phyloP scores from a whole-genome alignment of 441 rosid species.

The Pelargonium fulgidum region DNA sequence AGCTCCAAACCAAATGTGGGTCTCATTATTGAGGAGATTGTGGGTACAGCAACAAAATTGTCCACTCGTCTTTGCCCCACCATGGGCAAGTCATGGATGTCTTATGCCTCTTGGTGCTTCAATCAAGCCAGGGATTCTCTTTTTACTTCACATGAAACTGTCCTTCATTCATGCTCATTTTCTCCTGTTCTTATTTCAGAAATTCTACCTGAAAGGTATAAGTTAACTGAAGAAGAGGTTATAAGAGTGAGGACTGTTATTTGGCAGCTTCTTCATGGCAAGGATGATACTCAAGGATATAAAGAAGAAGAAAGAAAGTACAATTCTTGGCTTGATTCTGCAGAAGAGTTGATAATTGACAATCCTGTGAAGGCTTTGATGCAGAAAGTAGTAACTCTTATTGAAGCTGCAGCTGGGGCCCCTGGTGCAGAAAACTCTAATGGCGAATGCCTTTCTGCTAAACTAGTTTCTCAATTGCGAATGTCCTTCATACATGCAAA shows the following conservation, averaged over 20 bases:
- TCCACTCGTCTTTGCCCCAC: conserved; percentile 83
- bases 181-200: conserved; percentile 61
- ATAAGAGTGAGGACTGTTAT: conserved; percentile 44
- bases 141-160: conserved; percentile 34
- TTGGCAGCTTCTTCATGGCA: conserved; percentile 38
- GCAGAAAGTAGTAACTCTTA: conserved; percentile 52
- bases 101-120: conserved; percentile 96
- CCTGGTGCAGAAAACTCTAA: conserved; percentile 59
- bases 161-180: conserved; percentile 46
- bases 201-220: conserved; percentile 58
- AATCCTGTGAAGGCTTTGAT: conserved; percentile 35
- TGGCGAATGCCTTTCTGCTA: conserved; percentile 55
- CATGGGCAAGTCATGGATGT: conserved; percentile 98
- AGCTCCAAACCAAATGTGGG: conserved; percentile 34
- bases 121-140: conserved; percentile 65
- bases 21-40: conserved; percentile 58
- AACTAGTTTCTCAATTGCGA: conserved; percentile 62
- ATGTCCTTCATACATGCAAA: conserved; percentile 34
- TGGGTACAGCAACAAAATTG: conserved; percentile 69
- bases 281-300: conserved; percentile 26
- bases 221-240: conserved; percentile 66
- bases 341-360: conserved; percentile 35
- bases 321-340: conserved; percentile 27
- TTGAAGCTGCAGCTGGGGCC: conserved; percentile 74
- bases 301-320: conserved; percentile 32